These are phyloP conservation scores for Phialophora expanda DNA, from an alignment of 2,329 filamentous ascomycete species.

Conservation along the genomic window DNA sequence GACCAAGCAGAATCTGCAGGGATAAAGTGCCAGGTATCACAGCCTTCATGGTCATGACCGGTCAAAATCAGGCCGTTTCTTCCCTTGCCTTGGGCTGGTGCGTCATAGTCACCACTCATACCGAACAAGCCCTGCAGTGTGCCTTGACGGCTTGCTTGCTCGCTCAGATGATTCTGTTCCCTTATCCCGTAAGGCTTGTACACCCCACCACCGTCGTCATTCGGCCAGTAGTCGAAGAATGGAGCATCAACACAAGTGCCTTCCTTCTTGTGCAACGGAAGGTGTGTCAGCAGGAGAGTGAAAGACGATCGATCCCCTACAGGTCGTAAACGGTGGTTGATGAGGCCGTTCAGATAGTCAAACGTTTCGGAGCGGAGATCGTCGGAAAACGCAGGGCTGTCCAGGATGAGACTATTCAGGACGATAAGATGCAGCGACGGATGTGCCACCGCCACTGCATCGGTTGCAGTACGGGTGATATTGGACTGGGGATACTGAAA, in stretches of 20 bases:
- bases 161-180: slow-evolving; percentile 89
- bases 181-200: slow-evolving; percentile 59
- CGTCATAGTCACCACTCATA: slow-evolving; percentile 67
- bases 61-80: slow-evolving; percentile 81
- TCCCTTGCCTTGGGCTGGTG: slow-evolving; percentile 66
- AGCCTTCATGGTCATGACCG: slow-evolving; percentile 94
- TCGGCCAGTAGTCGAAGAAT: slow-evolving; percentile 77
- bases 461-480: slow-evolving; percentile 1
- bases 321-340: slow-evolving; percentile 60
- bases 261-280: slow-evolving; percentile 81
- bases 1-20: slow-evolving; percentile 30
- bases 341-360: slow-evolving; percentile 67
- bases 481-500: slow-evolving; percentile 62
- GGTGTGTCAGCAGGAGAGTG: slow-evolving; percentile 87
- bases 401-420: slow-evolving; percentile 92
- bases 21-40: slow-evolving; percentile 83
- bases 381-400: slow-evolving; percentile 73
- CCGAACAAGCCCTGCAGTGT: slow-evolving; percentile 87
- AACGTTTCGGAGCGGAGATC: slow-evolving; percentile 78
- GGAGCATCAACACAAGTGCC: slow-evolving; percentile 85
- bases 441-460: slow-evolving; percentile 15
- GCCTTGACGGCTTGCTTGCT: slow-evolving; percentile 68
- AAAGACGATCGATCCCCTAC: slow-evolving; percentile 70
- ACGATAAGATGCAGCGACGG: slow-evolving; percentile 78
- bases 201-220: slow-evolving; percentile 56